Percentiles rank a stretch among this genome's conserved stretches.
Conservation (phyloP, 306 rosid genomes). For the Pyrus pyrifolia region DNA sequence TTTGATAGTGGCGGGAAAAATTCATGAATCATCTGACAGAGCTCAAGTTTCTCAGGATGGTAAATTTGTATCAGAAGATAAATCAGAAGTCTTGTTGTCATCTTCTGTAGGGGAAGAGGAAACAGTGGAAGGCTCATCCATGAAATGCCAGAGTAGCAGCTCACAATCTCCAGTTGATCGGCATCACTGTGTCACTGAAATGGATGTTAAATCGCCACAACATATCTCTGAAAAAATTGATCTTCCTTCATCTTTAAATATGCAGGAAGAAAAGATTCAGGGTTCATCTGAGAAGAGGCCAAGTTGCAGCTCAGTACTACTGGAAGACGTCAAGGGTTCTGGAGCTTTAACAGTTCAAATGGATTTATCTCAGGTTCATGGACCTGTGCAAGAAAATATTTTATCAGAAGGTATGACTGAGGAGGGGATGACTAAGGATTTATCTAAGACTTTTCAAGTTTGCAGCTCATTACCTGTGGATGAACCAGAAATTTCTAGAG, state of each 20-base stretch:
- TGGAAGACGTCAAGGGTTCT: constrained; percentile 2
- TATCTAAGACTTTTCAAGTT: neutral
- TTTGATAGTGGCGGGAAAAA: constrained; percentile 5
- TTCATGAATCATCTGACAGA: constrained; percentile 9
- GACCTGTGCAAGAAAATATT: constrained; percentile 3
- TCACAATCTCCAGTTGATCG: neutral
- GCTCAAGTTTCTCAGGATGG: constrained; percentile 4
- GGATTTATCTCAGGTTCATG: constrained; percentile 7
- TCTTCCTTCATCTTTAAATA: neutral
- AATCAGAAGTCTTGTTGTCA: constrained; percentile 4
- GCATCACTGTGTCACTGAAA: constrained; percentile 9
- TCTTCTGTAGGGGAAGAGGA: constrained; percentile 9
- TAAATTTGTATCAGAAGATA: neutral
- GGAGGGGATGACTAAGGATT: constrained; percentile 4
- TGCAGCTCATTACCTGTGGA: neutral
- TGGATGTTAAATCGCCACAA: neutral
- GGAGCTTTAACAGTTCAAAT: constrained; percentile 6
- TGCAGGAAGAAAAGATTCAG: neutral
- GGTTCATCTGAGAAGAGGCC: neutral
- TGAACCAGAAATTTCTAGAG: neutral
- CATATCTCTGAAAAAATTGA: neutral
- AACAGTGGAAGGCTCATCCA: neutral
- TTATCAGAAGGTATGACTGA: neutral
- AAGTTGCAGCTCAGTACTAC: neutral
- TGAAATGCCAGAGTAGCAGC: neutral